These are phyloP conservation scores for Phytophthora europaea DNA, from an alignment of 352 stramenopile genomes.

Conservation along the genomic window DNA sequence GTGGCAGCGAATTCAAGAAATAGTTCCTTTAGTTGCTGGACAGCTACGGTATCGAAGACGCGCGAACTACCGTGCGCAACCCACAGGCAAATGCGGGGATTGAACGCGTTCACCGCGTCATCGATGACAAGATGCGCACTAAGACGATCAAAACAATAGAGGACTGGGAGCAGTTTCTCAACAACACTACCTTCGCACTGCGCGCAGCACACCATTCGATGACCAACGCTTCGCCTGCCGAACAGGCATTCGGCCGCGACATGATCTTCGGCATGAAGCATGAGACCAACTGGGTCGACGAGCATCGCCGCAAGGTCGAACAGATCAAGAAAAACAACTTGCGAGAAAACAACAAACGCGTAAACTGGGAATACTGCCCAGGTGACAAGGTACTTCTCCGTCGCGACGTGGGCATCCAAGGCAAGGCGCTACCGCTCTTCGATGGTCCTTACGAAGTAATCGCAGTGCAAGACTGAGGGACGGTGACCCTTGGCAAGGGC, in stretches of 20 bases:
- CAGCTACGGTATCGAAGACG: conserved; percentile 8
- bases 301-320: too few relatives aligned
- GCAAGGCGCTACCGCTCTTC: neutral
- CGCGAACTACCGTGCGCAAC: neutral
- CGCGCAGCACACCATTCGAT: neutral
- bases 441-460: neutral
- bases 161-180: conserved; percentile 7
- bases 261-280: neutral
- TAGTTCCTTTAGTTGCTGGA: conserved; percentile 1
- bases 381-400: too few relatives aligned
- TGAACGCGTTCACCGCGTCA: conserved; percentile 8
- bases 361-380: too few relatives aligned
- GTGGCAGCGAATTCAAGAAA: conserved; percentile 3
- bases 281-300: too few relatives aligned
- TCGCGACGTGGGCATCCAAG: too few relatives aligned
- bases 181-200: conserved; percentile 11
- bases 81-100: conserved; percentile 6
- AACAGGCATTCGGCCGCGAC: conserved; percentile 4
- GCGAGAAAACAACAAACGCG: too few relatives aligned
- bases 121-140: conserved; percentile 9
- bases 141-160: neutral
- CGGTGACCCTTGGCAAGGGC: neutral
- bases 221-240: neutral
- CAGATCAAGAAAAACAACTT: too few relatives aligned
- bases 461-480: neutral